Percentiles rank a stretch among this genome's conserved stretches.
phyloP scores from a whole-genome alignment of 306 rosid species.

The Medicago ruthenica region DNA sequence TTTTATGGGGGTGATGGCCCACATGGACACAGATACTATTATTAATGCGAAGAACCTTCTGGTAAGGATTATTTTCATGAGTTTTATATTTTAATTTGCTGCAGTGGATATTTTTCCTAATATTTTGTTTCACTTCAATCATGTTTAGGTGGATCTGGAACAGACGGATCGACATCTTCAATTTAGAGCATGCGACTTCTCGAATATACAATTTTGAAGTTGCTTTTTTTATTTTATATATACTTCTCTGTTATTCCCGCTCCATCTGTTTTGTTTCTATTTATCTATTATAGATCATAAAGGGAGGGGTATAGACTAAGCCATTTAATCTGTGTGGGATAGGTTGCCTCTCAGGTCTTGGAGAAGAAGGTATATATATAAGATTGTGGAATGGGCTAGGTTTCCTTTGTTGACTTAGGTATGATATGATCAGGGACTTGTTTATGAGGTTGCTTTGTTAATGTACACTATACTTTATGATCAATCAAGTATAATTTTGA shows the following conservation, averaged over 20 bases:
- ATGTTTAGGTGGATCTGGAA: constrained; percentile 58
- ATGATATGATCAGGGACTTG: constrained; percentile 49
- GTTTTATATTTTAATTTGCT: constrained; percentile 24
- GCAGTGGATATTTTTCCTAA: constrained; percentile 39
- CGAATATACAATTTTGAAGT: constrained; percentile 54
- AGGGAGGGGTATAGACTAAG: constrained; percentile 50
- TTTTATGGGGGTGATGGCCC: constrained; percentile 55
- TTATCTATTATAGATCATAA: constrained; percentile 23
- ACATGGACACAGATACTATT: constrained; percentile 60
- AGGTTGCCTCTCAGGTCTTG: constrained; percentile 47
- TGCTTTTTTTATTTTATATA: constrained; percentile 51
- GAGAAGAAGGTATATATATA: constrained; percentile 45
- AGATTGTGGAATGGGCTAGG: constrained; percentile 49
- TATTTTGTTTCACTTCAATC: constrained; percentile 40
- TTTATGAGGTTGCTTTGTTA: constrained; percentile 54
- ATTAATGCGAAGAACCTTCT: constrained; percentile 41
- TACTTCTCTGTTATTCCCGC: constrained; percentile 39
- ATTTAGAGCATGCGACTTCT: constrained; percentile 40
- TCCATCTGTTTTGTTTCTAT: constrained; percentile 42
- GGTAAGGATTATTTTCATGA: constrained; percentile 50
- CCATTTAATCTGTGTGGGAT: constrained; percentile 42
- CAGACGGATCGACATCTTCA: constrained; percentile 47
- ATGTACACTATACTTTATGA: constrained; percentile 39
- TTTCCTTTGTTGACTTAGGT: constrained; percentile 48
- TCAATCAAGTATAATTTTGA: constrained; percentile 43